A percentile compares a stretch with the other conserved stretches of the same genome.
These are phyloP conservation scores for Phialemonium atrogriseum DNA, from an alignment of 2,329 filamentous ascomycete genomes.

Conservation along the genomic window DNA sequence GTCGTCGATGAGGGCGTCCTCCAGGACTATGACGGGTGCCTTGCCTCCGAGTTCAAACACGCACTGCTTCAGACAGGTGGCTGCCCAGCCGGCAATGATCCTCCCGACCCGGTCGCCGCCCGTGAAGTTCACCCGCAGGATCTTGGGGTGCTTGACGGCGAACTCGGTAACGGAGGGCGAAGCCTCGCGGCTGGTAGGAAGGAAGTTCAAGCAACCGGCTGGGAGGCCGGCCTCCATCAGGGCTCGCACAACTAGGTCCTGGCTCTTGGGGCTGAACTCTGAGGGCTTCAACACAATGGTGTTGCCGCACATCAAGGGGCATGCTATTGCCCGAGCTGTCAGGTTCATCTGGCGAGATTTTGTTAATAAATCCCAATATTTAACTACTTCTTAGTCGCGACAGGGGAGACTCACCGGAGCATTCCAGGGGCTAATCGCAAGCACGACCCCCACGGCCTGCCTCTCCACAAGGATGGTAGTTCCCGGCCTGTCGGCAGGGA, in stretches of 20 bases:
- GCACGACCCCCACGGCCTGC: conserved; percentile 60
- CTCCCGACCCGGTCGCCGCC: conserved; percentile 57
- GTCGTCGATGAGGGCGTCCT: conserved; percentile 56
- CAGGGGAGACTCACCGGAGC: conserved; percentile 16
- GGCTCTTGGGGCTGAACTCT: conserved; percentile 48
- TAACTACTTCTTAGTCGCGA: no score
- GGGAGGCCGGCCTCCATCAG: conserved; percentile 59
- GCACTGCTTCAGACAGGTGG: conserved; percentile 58
- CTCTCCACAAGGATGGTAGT: conserved; percentile 53
- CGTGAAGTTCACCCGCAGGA: conserved; percentile 66
- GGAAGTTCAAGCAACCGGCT: conserved; percentile 53
- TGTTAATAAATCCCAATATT: no score
- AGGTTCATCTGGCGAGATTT: conserved; percentile 16
- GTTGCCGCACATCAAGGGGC: conserved; percentile 47
- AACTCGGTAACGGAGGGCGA: conserved; percentile 51
- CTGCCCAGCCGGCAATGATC: conserved; percentile 54
- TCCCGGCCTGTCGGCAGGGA: conserved; percentile 32
- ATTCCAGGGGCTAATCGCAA: conserved; percentile 64
- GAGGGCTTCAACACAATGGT: conserved; percentile 57
- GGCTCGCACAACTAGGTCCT: conserved; percentile 47
- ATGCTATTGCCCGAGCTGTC: conserved; percentile 28
- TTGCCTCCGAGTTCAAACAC: conserved; percentile 66
- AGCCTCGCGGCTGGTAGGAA: conserved; percentile 44
- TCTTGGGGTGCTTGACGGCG: conserved; percentile 49
- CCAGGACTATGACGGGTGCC: conserved; percentile 55